Evolutionary conservation across 1,139 yeast species (phyloP), one percentile per base, ranked within the genome.

Genomic region (Protomyces inundatus): DNA sequence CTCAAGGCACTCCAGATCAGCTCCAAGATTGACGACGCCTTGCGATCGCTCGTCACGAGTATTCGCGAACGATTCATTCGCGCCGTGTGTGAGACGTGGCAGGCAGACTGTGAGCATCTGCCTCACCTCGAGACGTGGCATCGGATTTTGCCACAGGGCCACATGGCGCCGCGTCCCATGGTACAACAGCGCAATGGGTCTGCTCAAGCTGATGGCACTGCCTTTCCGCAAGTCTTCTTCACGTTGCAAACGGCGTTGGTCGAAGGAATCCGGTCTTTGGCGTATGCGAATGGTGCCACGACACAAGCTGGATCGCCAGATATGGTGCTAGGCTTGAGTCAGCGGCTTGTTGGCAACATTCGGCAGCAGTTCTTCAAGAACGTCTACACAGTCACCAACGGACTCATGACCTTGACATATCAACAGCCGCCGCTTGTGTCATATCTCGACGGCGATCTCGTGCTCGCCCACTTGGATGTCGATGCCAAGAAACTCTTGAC

Each of bases 31-130:
- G 71, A 77, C 1, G 77, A 77, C 1, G 70, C 73, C 1, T 70
- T 81, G 48, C 74, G 79, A 64, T 73, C 72, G 7, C 71, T 76
- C 40, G 76, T 77, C 6, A 70, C 76, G 7, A 73, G 73, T 6
- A 73, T 78, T 39, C 77, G 78, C 55, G 80, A 77, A 62, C 76
- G 79, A 48, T 76, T 78, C 16, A 74, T 81, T n/a, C 76, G 77
- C 16, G 82, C 82, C 0, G 77, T 82, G 1, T 78, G 83, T 61
- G 75, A 79, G 1, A 73, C 81, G 3, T 83, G 84, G 83, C 71
- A 79, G 45, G 64, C 65, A n/a, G 62, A 58, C 30, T 35, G 64
- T 34, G 58, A 54, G 34, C 46, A 39, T 16, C 32, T 54, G 32
- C 60, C 58, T n/a, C 42, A 39, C 16, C 39, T 54, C 12, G 64